A percentile compares a stretch with the other conserved stretches of the same genome.
These are phyloP conservation scores for Bruguiera parviflora DNA, from an alignment of 345 rosid genomes.

Conservation along the genomic window DNA sequence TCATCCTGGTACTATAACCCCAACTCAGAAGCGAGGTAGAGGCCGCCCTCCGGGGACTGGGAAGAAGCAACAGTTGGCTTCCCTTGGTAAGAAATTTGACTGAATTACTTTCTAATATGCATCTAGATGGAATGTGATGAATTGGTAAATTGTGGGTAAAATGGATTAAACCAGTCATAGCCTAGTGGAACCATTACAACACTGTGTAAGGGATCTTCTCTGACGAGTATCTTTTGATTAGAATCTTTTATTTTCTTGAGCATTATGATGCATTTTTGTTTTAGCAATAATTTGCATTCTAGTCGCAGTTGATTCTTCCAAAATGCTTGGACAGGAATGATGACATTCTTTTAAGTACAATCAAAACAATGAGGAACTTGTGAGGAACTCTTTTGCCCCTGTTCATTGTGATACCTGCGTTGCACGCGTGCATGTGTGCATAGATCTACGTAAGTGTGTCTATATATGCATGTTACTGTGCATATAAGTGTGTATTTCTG, in stretches of 20 bases:
- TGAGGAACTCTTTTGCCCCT: too few relatives aligned
- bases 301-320: neutral
- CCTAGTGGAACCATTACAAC: neutral
- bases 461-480: too few relatives aligned
- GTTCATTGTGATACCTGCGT: too few relatives aligned
- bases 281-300: neutral
- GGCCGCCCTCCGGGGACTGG: constrained; percentile 91
- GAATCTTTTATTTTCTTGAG: neutral
- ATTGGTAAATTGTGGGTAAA: neutral
- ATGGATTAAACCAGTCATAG: neutral
- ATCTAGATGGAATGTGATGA: neutral
- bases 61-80: constrained; percentile 67
- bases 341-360: too few relatives aligned
- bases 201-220: neutral
- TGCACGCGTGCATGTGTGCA: too few relatives aligned
- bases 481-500: too few relatives aligned
- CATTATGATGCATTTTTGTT: constrained; percentile 1
- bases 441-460: too few relatives aligned
- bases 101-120: neutral
- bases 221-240: neutral
- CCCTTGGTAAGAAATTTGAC: constrained; percentile 47
- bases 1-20: constrained; percentile 46
- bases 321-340: too few relatives aligned
- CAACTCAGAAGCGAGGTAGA: constrained; percentile 76
- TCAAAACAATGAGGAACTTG: too few relatives aligned